phyloP scores from a whole-genome alignment of 2,329 filamentous ascomycete genomes.

The Colletotrichum sp. region DNA sequence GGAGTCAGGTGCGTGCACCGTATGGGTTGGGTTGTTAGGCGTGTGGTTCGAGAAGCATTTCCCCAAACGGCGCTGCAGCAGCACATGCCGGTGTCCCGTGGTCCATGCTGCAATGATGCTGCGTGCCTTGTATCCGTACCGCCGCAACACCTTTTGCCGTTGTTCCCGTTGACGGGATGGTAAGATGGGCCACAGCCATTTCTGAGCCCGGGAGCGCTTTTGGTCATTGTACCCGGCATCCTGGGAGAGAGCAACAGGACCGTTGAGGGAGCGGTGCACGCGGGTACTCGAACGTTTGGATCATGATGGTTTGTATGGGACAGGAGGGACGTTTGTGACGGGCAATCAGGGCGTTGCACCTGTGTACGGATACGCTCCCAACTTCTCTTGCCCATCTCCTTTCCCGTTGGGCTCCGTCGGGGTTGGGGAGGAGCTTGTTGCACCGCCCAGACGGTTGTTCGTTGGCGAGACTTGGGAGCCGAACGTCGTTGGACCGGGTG shows the following conservation, averaged over 20 bases:
- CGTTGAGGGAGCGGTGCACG: neutral
- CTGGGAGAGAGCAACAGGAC: neutral
- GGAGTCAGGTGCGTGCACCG: neutral
- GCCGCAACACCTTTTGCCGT: neutral
- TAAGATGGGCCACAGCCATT: neutral
- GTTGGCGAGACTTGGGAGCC: neutral
- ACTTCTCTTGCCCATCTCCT: rapidly evolving
- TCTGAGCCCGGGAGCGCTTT: neutral
- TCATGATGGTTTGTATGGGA: neutral
- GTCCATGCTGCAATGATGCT: neutral
- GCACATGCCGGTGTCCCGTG: neutral
- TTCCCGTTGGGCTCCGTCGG: neutral
- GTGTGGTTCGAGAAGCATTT: neutral
- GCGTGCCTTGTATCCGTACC: neutral
- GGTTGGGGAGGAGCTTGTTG: neutral
- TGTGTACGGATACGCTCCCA: neutral
- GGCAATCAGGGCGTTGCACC: neutral
- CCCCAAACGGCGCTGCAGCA: neutral
- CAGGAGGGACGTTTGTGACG: neutral
- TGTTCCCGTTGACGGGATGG: neutral
- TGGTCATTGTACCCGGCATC: neutral
- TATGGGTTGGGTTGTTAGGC: neutral
- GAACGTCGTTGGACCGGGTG: neutral
- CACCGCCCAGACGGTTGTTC: neutral
- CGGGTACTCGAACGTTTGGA: neutral